phyloP scores from a whole-genome alignment of 2,329 filamentous ascomycete genomes.

The Colletotrichum sojae region DNA sequence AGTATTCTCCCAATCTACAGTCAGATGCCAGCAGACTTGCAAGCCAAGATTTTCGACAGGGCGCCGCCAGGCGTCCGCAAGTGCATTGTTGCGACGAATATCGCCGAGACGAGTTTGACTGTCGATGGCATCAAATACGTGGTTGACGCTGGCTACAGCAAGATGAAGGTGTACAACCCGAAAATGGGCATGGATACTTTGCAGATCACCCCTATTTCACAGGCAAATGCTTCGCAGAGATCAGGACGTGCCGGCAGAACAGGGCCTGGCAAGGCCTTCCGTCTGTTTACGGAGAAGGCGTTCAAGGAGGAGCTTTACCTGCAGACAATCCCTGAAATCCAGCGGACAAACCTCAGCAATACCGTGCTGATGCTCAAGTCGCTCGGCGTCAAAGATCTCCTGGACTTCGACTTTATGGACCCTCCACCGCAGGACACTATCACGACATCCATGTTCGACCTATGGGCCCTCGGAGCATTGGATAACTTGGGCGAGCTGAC shows the following conservation, averaged over 20 bases:
- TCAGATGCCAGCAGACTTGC: slow-evolving; percentile 98
- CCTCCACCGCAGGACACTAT: slow-evolving; percentile 98
- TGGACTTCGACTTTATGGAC: slow-evolving; percentile 99
- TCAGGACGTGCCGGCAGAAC: slow-evolving; percentile 95
- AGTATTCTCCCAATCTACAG: slow-evolving; percentile 98
- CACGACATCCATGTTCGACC: slow-evolving; percentile 94
- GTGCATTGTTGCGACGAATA: slow-evolving; percentile 98
- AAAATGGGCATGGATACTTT: slow-evolving; percentile 99
- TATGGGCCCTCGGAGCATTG: slow-evolving; percentile 94
- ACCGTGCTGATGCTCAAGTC: slow-evolving; percentile 96
- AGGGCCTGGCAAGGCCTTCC: slow-evolving; percentile 94
- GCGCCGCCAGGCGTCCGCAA: slow-evolving; percentile 93
- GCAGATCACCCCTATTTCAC: slow-evolving; percentile 97
- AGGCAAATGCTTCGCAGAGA: slow-evolving; percentile 94
- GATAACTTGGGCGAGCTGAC: slow-evolving; percentile 96
- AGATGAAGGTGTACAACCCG: slow-evolving; percentile 98
- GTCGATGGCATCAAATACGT: slow-evolving; percentile 99
- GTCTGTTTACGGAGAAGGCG: slow-evolving; percentile 93
- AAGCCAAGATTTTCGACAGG: slow-evolving; percentile 97
- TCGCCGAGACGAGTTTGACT: slow-evolving; percentile 97
- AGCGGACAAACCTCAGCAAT: slow-evolving; percentile 95
- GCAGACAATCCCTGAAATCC: slow-evolving; percentile 97
- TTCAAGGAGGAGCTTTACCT: slow-evolving; percentile 98
- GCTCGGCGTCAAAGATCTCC: slow-evolving; percentile 90
- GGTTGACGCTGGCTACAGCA: slow-evolving; percentile 95